Evolutionary conservation across 306 rosid genomes (phyloP).

Genomic region (Rosa lucieae): DNA sequence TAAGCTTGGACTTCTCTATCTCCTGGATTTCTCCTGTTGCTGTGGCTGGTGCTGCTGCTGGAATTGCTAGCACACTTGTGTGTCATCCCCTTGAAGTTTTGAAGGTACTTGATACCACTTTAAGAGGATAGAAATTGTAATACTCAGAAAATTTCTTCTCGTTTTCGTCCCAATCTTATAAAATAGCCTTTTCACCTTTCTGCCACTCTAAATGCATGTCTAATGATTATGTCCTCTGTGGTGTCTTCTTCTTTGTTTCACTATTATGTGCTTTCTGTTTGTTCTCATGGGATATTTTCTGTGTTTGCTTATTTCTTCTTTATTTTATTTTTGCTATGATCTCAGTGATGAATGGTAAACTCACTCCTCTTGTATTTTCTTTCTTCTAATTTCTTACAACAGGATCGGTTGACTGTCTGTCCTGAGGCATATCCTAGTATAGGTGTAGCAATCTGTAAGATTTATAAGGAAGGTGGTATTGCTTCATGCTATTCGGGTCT

Average conservation of each 20-base stretch:
- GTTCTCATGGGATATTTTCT: background rate
- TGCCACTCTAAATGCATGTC: background rate
- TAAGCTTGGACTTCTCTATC: conserved; percentile 55
- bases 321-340: background rate
- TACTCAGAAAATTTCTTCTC: background rate
- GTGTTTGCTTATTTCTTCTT: background rate
- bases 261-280: background rate
- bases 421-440: conserved; percentile 85
- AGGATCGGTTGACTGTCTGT: conserved; percentile 89
- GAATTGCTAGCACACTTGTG: conserved; percentile 69
- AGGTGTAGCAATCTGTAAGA: conserved; percentile 70
- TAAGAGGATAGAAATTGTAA: conserved; percentile 4
- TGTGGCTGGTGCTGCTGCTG: conserved; percentile 96
- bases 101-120: conserved; percentile 55
- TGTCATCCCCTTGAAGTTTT: conserved; percentile 98
- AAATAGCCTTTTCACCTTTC: background rate
- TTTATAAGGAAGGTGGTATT: conserved; percentile 84
- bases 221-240: background rate
- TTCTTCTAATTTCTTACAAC: conserved; percentile 32
- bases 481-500: conserved; percentile 87
- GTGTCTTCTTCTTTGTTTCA: conserved; percentile 8
- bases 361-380: conserved; percentile 9
- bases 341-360: background rate
- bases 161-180: background rate
- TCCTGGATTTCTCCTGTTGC: conserved; percentile 96